These are phyloP conservation scores for Lecanicillium sp. DNA, from an alignment of 2,329 filamentous ascomycete species.

Conservation along the genomic window DNA sequence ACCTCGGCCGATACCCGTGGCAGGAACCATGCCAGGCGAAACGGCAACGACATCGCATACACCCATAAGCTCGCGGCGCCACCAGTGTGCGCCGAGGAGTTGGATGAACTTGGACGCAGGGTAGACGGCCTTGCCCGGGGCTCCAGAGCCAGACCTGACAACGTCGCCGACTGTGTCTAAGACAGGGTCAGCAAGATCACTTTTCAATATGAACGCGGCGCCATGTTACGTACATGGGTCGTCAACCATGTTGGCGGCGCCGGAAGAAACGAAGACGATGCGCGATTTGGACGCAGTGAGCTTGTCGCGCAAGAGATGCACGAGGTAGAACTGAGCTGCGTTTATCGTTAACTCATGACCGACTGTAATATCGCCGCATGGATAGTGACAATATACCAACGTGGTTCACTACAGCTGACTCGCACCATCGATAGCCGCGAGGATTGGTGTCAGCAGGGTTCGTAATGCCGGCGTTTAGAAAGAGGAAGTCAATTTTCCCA, in stretches of 20 bases:
- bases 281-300: conserved; percentile 40
- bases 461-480: conserved; percentile 44
- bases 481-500: conserved; percentile 40
- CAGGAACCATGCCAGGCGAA: conserved; percentile 46
- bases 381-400: conserved; percentile 33
- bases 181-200: too few species aligned
- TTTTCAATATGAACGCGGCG: too few species aligned
- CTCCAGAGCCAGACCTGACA: conserved; percentile 34
- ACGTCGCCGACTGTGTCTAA: conserved; percentile 34
- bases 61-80: conserved; percentile 44
- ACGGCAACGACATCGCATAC: conserved; percentile 44
- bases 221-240: too few species aligned
- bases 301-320: conserved; percentile 43
- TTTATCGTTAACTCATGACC: neutral
- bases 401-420: conserved; percentile 46
- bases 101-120: conserved; percentile 43
- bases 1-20: conserved; percentile 36
- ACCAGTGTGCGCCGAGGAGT: conserved; percentile 48
- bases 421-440: conserved; percentile 43
- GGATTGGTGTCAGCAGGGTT: conserved; percentile 29
- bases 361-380: neutral
- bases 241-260: conserved; percentile 37
- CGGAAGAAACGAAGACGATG: conserved; percentile 46
- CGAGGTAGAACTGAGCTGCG: conserved; percentile 48
- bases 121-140: conserved; percentile 29